phyloP scores from a whole-genome alignment of 306 rosid genomes.

The Elaeagnus macrophylla region DNA sequence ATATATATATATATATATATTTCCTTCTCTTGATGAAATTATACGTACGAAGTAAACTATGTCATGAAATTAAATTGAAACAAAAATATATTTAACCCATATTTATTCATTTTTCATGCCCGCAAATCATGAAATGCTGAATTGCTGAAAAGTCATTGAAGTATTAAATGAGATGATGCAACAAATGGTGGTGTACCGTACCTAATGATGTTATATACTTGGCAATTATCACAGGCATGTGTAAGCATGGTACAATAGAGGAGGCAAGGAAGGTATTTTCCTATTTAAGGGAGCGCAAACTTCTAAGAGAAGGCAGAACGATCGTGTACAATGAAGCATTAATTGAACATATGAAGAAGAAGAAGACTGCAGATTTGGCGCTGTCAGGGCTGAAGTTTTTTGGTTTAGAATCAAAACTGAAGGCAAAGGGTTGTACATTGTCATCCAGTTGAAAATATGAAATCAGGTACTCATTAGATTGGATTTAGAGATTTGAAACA shows the following conservation, averaged over 20 bases:
- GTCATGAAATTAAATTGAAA: too few relatives aligned
- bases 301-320: slow-evolving; percentile 52
- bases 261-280: slow-evolving; percentile 74
- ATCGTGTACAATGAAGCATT: slow-evolving; percentile 65
- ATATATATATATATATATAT: too few relatives aligned
- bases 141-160: slow-evolving; percentile 48
- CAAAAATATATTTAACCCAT: too few relatives aligned
- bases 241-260: slow-evolving; percentile 63
- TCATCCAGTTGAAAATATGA: slow-evolving; percentile 36
- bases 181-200: slow-evolving; percentile 52
- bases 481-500: too few relatives aligned
- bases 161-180: slow-evolving; percentile 67
- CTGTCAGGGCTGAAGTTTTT: slow-evolving; percentile 69
- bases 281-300: slow-evolving; percentile 39
- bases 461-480: neutral
- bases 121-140: slow-evolving; percentile 49
- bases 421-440: slow-evolving; percentile 52
- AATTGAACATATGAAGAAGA: slow-evolving; percentile 75
- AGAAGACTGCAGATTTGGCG: slow-evolving; percentile 70
- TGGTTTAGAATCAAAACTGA: slow-evolving; percentile 68
- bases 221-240: slow-evolving; percentile 68
- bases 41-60: too few relatives aligned
- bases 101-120: slow-evolving; percentile 41
- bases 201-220: slow-evolving; percentile 36
- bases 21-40: too few relatives aligned